phyloP scores from a whole-genome alignment of 768 basidiomycete species.

The Pholiota molesta region DNA sequence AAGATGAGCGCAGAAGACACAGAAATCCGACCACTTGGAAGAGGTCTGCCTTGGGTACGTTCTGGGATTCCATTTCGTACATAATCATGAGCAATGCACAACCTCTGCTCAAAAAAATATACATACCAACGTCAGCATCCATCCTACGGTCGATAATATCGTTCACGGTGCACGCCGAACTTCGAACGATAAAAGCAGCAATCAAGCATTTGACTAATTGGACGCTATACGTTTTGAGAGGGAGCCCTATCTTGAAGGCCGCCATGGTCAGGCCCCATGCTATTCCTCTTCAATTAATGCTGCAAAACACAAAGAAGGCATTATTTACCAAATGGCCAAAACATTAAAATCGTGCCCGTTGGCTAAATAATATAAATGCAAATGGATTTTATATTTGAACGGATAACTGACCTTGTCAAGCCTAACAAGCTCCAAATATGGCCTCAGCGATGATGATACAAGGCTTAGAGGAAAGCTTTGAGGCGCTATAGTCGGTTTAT shows the following conservation, averaged over 20 bases:
- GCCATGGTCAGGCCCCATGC: slow-evolving; percentile 58
- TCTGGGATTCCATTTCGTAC: slow-evolving; percentile 35
- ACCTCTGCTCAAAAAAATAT: slow-evolving; percentile 30
- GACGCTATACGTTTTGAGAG: slow-evolving; percentile 31
- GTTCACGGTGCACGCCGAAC: slow-evolving; percentile 58
- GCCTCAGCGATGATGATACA: slow-evolving; percentile 30
- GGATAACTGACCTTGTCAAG: slow-evolving; percentile 44
- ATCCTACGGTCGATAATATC: slow-evolving; percentile 57
- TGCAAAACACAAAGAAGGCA: neutral
- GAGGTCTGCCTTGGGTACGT: slow-evolving; percentile 49
- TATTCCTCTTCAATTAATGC: slow-evolving; percentile 14
- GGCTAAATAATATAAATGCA: slow-evolving; percentile 33
- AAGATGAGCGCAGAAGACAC: slow-evolving; percentile 43
- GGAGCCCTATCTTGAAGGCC: slow-evolving; percentile 37
- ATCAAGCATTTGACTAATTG: slow-evolving; percentile 37
- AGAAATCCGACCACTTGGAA: slow-evolving; percentile 52
- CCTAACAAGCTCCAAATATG: slow-evolving; percentile 54
- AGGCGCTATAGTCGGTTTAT: slow-evolving; percentile 1
- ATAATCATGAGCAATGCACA: slow-evolving; percentile 41
- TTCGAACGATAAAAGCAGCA: slow-evolving; percentile 44
- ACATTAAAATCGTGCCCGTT: slow-evolving; percentile 53
- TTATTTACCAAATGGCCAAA: slow-evolving; percentile 53
- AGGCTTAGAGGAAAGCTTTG: slow-evolving; percentile 37
- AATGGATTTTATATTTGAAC: neutral
- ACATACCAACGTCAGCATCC: slow-evolving; percentile 55